These are phyloP conservation scores for Pseudonitzschia multistriata DNA, from an alignment of 108 stramenopile genomes.

Conservation along the genomic window DNA sequence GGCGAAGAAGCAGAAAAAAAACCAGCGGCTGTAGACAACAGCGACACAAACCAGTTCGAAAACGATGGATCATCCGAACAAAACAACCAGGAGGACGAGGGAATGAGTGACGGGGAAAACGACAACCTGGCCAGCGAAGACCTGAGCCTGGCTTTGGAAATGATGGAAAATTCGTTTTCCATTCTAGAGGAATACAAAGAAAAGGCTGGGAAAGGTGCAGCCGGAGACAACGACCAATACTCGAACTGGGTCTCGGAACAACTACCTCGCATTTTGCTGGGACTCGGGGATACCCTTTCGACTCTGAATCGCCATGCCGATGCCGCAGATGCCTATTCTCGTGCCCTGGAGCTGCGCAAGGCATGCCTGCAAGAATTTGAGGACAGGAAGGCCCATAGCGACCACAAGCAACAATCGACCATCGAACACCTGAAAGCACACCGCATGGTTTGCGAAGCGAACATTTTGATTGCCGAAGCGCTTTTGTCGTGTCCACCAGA, in stretches of 20 bases:
- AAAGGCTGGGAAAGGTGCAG: neutral
- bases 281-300: slow-evolving; percentile 71
- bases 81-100: neutral
- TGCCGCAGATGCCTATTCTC: slow-evolving; percentile 75
- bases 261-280: slow-evolving; percentile 58
- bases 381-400: neutral
- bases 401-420: neutral
- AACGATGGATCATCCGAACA: neutral
- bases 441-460: slow-evolving; percentile 59
- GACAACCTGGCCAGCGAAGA: slow-evolving; percentile 42
- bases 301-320: slow-evolving; percentile 50
- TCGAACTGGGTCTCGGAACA: slow-evolving; percentile 48
- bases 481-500: slow-evolving; percentile 60
- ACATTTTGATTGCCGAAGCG: slow-evolving; percentile 68
- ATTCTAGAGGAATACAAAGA: slow-evolving; percentile 50
- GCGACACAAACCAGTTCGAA: neutral
- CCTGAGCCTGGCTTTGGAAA: slow-evolving; percentile 61
- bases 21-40: neutral
- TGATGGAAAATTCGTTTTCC: slow-evolving; percentile 73
- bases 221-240: slow-evolving; percentile 8
- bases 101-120: slow-evolving; percentile 10
- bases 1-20: slow-evolving; percentile 16
- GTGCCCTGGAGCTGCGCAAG: slow-evolving; percentile 63
- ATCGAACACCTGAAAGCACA: slow-evolving; percentile 41
- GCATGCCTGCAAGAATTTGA: slow-evolving; percentile 27